Base-by-base conservation (phyloP, 441 rosid genomes). In the Geranium incanum region DNA sequence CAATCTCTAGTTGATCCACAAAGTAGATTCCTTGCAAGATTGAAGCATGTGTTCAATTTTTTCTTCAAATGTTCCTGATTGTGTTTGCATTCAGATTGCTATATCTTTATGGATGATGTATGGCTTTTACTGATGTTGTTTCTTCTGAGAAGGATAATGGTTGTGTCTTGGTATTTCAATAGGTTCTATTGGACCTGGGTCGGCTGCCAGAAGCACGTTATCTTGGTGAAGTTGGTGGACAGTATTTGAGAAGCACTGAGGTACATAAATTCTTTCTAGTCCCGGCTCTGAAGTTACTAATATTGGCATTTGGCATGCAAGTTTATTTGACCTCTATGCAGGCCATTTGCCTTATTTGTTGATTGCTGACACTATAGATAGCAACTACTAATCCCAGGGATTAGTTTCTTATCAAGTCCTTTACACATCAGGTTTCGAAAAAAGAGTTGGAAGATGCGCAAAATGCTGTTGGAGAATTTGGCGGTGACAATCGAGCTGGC, bases 141-240 rank as follows among this genome's bases (percentile, higher is more conserved):
- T 6, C 37, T 52, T 1, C 71, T 63, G n/a, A 4, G 4, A 13
- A 16, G n/a, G 71, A 39, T 9, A 13, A 67, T 67, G n/a, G 19
- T 62, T 74, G 8, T 36, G 16, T 38, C 11, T 55, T 66, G 6
- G 37, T 57, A 62, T 52, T 41, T 68, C 60, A 60, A 66, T 60
- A 86, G 91, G 90, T 89, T 67, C 55, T 81, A 57, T 62, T 87
- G 78, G 92, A 87, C 74, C 71, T 87, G 57, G 95, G 89, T 16
- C 84, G 85, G 71, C 79, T 86, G 71, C 89, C 87, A 15, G 88
- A 84, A 67, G 95, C 95, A 69, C 89, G 87, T 52, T 85, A 82
- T 81, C 83, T 80, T 0, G 92, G 87, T 66, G 86, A 83, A 83
- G 70, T 59, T 19, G 84, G 88, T 67, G 89, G 88, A 4, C 82